A percentile compares a stretch with the other conserved stretches of the same genome.
Evolutionary conservation across 345 rosid genomes (phyloP).

Genomic region (Dovyalis caffra): DNA sequence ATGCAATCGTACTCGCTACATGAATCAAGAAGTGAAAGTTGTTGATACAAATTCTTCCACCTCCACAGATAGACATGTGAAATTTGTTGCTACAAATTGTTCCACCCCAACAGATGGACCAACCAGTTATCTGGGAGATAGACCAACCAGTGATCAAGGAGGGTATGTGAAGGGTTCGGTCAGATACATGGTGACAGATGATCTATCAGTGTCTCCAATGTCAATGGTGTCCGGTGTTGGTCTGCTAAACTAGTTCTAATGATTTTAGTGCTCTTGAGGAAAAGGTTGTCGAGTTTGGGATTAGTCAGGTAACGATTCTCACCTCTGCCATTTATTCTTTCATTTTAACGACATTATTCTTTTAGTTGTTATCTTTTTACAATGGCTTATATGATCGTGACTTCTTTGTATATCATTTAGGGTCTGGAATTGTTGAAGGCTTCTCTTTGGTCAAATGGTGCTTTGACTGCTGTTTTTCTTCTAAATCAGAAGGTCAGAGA

Average conservation of each 20-base stretch:
- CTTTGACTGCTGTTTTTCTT: too few species aligned
- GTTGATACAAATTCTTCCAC: not conserved
- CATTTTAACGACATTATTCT: too few species aligned
- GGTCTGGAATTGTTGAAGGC: too few species aligned
- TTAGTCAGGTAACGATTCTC: not conserved
- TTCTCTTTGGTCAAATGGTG: too few species aligned
- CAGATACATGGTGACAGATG: slow-evolving; percentile 18
- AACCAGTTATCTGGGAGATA: not conserved
- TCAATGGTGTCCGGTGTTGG: slow-evolving; percentile 15
- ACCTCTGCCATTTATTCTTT: too few species aligned
- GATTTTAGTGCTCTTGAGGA: slow-evolving; percentile 14
- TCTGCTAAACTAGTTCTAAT: slow-evolving; percentile 5
- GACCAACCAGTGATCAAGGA: too few species aligned
- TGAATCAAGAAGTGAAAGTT: not conserved
- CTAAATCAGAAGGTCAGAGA: too few species aligned
- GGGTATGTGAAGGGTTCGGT: slow-evolving; percentile 13
- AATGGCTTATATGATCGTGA: too few species aligned
- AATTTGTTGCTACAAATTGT: not conserved
- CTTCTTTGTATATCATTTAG: too few species aligned
- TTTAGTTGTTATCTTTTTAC: too few species aligned
- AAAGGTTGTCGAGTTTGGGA: slow-evolving; percentile 18
- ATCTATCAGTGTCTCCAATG: slow-evolving; percentile 8
- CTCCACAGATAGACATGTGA: not conserved
- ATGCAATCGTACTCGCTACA: too few species aligned
- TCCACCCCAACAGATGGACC: not conserved